Percentiles rank a stretch among this genome's conserved stretches.
These are phyloP conservation scores for Pythium angustatum DNA, from an alignment of 352 stramenopile genomes.

Conservation along the genomic window DNA sequence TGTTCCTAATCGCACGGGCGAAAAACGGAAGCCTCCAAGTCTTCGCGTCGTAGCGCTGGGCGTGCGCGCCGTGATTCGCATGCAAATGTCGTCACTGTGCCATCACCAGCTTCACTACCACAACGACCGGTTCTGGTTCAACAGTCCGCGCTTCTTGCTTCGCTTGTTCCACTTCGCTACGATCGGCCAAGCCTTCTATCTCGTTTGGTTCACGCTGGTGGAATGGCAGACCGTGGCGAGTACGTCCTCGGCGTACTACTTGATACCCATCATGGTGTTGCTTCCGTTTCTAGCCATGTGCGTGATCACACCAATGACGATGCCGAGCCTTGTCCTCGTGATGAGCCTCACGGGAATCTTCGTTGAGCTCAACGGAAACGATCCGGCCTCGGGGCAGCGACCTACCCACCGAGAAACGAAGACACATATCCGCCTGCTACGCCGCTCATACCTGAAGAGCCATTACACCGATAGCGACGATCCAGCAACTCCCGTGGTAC, in stretches of 20 bases:
- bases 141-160: constrained; percentile 67
- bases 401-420: constrained; percentile 54
- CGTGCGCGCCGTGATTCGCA: constrained; percentile 73
- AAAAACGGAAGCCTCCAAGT: constrained; percentile 27
- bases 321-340: constrained; percentile 85
- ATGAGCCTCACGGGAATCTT: constrained; percentile 89
- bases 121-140: constrained; percentile 84
- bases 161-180: constrained; percentile 86
- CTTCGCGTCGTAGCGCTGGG: constrained; percentile 62
- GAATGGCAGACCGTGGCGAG: constrained; percentile 47
- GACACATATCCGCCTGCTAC: constrained; percentile 68
- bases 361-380: constrained; percentile 66
- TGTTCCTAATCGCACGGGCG: background rate
- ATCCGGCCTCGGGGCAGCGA: constrained; percentile 17
- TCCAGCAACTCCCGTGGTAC: background rate
- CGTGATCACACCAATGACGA: constrained; percentile 82
- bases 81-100: constrained; percentile 89
- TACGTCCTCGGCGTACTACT: constrained; percentile 26
- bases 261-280: constrained; percentile 64
- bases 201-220: constrained; percentile 85
- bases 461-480: constrained; percentile 52
- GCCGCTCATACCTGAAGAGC: constrained; percentile 68
- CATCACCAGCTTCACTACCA: constrained; percentile 82
- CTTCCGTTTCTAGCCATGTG: constrained; percentile 67
- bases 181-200: constrained; percentile 84